Base-by-base conservation (phyloP, 2,329 filamentous ascomycete genomes). In the Aspergillus costaricaensis region DNA sequence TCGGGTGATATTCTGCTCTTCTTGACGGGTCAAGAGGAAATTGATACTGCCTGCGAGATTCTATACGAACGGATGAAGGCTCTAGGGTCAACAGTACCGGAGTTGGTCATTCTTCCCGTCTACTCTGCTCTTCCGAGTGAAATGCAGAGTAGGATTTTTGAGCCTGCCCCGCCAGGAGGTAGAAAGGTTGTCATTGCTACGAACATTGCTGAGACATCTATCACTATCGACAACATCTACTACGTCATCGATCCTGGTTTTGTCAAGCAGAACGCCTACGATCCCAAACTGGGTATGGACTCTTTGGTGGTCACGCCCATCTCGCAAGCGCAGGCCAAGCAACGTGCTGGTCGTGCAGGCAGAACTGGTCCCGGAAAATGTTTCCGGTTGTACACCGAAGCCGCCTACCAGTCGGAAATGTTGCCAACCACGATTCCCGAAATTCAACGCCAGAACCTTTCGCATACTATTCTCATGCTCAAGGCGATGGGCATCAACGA, bases 401-500 rank as follows among this genome's bases (percentile, higher is more conserved):
- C 91, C 2, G 95, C 95, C 0, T 99, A 92, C 74, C 92, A 98
- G 73, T 93, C 91, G 0, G 96, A 99, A 77, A 97, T 99, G 93
- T 80, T 98, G 60, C 94, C 95, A 0, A 97, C 93, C 0, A 93
- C 92, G 0, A 96, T 98, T 30, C 95, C 95, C 0, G 95, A 98
- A 70, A 99, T 99, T 55, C 95, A 99, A 73, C 85, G 95, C 1
- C 92, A 97, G 74, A 99, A 99, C 70, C 74, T 99, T 56, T 91
- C 92, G 0, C 88, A 91, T 67, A 97, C 94, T 0, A 98, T 99
- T 75, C 84, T 99, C 50, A 96, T 97, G 91, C 85, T 99, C 54
- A 99, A 99, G 75, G 95, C 95, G 0, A 98, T 99, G 92, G 95
- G 96, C 3, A 98, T 99, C 76, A 98, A 99, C 72, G 95, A 99